Conservation (phyloP, 139 green algal species). For the Micromonas commoda region DNA sequence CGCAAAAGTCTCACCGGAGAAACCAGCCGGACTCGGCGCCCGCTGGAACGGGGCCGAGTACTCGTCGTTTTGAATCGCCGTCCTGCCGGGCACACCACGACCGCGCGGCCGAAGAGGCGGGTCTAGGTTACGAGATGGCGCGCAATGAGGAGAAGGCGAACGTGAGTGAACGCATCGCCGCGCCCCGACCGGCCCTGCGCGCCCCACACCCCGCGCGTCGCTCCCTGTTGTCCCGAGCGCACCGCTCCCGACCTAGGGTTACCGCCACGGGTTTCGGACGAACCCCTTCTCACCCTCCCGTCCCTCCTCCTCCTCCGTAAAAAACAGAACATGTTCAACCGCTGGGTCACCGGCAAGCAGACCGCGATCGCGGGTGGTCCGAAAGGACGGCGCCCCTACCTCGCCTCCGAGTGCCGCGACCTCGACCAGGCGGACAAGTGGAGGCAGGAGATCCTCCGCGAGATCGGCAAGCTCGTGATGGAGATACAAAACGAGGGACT, state of each 20-base stretch:
- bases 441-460: constrained; percentile 88
- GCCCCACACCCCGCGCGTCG: background rate
- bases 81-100: too few species aligned
- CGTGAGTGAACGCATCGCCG: constrained; percentile 1
- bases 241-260: background rate
- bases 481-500: constrained; percentile 99
- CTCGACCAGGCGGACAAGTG: constrained; percentile 91
- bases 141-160: constrained; percentile 94
- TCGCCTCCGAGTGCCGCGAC: constrained; percentile 84
- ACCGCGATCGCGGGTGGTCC: constrained; percentile 56
- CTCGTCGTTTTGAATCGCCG: too few species aligned
- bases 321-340: constrained; percentile 90
- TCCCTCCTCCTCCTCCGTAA: background rate
- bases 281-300: background rate
- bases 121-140: constrained; percentile 60
- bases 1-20: too few species aligned
- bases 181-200: background rate
- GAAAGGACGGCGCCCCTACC: constrained; percentile 66
- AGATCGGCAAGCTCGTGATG: constrained; percentile 95
- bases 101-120: too few species aligned
- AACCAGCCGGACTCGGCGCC: too few species aligned
- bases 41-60: too few species aligned
- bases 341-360: constrained; percentile 68
- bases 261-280: background rate
- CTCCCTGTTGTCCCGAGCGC: background rate